Evolutionary conservation across 2,329 filamentous ascomycete species (phyloP), one percentile per base, ranked within the genome.

Genomic region (Sporothrix variecibatus): DNA sequence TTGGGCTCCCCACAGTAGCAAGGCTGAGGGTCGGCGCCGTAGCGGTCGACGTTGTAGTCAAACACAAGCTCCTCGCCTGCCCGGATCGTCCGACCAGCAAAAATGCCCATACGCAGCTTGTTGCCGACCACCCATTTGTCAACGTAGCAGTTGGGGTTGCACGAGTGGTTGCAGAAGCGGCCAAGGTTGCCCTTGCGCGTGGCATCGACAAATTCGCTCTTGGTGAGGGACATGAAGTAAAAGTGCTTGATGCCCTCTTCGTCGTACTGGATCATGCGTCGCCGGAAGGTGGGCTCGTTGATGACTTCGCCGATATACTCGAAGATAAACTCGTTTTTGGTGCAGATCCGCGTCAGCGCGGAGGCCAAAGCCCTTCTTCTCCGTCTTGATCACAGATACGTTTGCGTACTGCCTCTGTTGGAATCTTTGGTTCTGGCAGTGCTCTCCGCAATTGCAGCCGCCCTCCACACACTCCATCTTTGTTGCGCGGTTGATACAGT

Each of bases 231-330:
- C 96, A 99, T 99, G 86, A 99, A 99, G 84, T 99, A 99, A 82
- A 99, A 99, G 83, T 99, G 96, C 82, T 97, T 97, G 87, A 99
- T 98, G 75, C 95, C 95, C 82, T 98, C 94, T 67, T 96, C 89
- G 80, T 98, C 94, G 83, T 99, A 99, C 80, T 97, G 93, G 53
- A 94, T 85, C 91, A 97, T 98, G 76, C 96, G 94, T 74, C 91
- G 90, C 73, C 94, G 93, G 81, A 98, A 98, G 12, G 92, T 92
- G 40, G 90, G 88, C 83, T 99, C 95, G 79, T 97, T 95, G 81
- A 99, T 98, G 78, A 98, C 96, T 83, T 99, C 96, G 78, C 96
- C 96, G 78, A 99, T 95, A 82, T 99, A 99, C 84, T 99, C 96
- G 81, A 94, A 98, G 78, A 99, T 94, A 81, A 99, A 97, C 80